These are phyloP conservation scores for Paracorniculantispora psalliotae DNA, from an alignment of 2,329 filamentous ascomycete genomes.

Conservation along the genomic window DNA sequence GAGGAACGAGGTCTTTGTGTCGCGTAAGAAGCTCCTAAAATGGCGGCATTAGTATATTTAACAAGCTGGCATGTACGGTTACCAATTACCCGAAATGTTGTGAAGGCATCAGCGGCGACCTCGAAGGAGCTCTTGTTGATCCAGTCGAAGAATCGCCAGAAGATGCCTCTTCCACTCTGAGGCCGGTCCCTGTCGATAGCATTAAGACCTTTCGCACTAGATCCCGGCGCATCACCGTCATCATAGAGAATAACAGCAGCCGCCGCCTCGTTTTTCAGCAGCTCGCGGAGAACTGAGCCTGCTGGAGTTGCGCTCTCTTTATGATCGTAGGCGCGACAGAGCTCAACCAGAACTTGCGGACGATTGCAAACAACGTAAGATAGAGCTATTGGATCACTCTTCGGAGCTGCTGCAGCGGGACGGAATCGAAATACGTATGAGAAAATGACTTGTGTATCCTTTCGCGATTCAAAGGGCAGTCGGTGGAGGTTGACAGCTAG, in stretches of 20 bases:
- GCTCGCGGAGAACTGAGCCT: constrained; percentile 82
- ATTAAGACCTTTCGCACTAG: constrained; percentile 68
- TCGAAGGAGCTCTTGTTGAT: constrained; percentile 96
- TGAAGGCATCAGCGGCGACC: constrained; percentile 94
- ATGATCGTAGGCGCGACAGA: constrained; percentile 86
- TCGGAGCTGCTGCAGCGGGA: constrained; percentile 59
- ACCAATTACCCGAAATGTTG: constrained; percentile 74
- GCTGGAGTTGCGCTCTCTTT: constrained; percentile 89
- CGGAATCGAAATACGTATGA: constrained; percentile 92
- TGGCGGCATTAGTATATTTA: not conserved
- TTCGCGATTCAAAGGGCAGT: constrained; percentile 91
- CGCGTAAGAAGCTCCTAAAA: constrained; percentile 85
- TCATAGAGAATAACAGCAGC: constrained; percentile 91
- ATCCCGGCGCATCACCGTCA: constrained; percentile 67
- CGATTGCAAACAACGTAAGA: constrained; percentile 83
- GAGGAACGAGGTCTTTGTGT: constrained; percentile 85
- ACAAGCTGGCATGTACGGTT: not conserved
- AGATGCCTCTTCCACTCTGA: constrained; percentile 77
- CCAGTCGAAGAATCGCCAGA: constrained; percentile 97
- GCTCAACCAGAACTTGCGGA: constrained; percentile 79
- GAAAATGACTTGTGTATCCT: constrained; percentile 93
- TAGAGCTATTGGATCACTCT: constrained; percentile 75
- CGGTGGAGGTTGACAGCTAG: constrained; percentile 78
- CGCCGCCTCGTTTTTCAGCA: constrained; percentile 83
- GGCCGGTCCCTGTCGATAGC: constrained; percentile 71